A percentile compares a stretch with the other conserved stretches of the same genome.
phyloP scores from a whole-genome alignment of 306 rosid genomes.

The Purshia tridentata region DNA sequence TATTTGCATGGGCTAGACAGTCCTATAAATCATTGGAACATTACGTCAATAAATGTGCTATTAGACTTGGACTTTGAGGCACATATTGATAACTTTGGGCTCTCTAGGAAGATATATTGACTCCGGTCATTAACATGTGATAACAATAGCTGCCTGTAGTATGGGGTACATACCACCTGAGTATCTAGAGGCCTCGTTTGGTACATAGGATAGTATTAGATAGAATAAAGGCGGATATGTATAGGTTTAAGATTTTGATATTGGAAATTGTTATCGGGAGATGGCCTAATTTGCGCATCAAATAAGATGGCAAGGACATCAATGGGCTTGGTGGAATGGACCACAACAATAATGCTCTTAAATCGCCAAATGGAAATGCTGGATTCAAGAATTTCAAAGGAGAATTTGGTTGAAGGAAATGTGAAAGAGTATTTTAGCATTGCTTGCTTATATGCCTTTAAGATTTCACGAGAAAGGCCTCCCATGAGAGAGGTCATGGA shows the following conservation, averaged over 20 bases:
- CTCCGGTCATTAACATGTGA: slow-evolving; percentile 52
- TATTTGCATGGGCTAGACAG: slow-evolving; percentile 58
- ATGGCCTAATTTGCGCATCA: slow-evolving; percentile 56
- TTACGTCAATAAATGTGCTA: slow-evolving; percentile 73
- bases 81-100: slow-evolving; percentile 89
- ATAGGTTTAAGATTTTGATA: slow-evolving; percentile 79
- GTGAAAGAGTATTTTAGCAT: slow-evolving; percentile 64
- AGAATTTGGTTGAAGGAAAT: slow-evolving; percentile 38
- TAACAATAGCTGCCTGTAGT: slow-evolving; percentile 79
- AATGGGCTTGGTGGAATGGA: slow-evolving; percentile 72
- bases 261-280: slow-evolving; percentile 55
- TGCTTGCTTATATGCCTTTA: slow-evolving; percentile 55
- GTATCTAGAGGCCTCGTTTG: too few species aligned
- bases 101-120: slow-evolving; percentile 69
- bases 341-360: slow-evolving; percentile 47
- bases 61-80: slow-evolving; percentile 62
- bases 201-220: too few species aligned
- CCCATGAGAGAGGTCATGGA: slow-evolving; percentile 43
- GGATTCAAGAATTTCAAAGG: slow-evolving; percentile 50
- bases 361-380: slow-evolving; percentile 53
- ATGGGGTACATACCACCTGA: slow-evolving; percentile 97
- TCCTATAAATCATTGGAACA: slow-evolving; percentile 82
- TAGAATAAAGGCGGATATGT: slow-evolving; percentile 79
- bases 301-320: slow-evolving; percentile 23
- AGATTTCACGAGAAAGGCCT: slow-evolving; percentile 55